A percentile compares a stretch with the other conserved stretches of the same genome.
Conservation (phyloP, 2,329 filamentous ascomycete species). For the Alternaria hordeiaustralica region DNA sequence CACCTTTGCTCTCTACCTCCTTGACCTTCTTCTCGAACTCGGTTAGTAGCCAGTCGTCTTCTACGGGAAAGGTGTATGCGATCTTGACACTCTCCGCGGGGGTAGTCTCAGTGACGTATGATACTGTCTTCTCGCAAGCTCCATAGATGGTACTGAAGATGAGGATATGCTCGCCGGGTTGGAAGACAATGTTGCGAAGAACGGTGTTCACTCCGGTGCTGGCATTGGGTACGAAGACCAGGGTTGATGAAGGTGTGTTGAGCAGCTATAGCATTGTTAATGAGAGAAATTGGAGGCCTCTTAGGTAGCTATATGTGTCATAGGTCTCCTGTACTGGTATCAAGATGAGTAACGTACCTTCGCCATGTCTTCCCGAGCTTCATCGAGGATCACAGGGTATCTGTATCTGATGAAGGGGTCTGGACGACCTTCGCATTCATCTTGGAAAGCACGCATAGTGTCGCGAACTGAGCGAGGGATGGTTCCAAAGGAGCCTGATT, state of each 20-base stretch:
- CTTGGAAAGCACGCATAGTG: conserved; percentile 69
- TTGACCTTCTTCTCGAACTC: conserved; percentile 67
- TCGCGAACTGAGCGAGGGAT: conserved; percentile 69
- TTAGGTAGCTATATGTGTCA: not conserved
- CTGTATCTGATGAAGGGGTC: conserved; percentile 79
- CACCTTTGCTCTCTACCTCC: conserved; percentile 61
- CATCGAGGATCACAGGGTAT: conserved; percentile 67
- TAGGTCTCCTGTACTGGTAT: no score
- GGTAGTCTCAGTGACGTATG: conserved; percentile 74
- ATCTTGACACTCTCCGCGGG: conserved; percentile 62
- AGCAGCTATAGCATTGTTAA: conserved; percentile 57
- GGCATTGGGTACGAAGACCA: conserved; percentile 83
- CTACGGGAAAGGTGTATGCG: conserved; percentile 69
- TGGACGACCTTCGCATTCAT: conserved; percentile 69
- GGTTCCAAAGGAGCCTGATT: conserved; percentile 76
- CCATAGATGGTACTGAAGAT: conserved; percentile 82
- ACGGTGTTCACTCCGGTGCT: conserved; percentile 80
- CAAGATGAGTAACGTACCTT: conserved; percentile 12
- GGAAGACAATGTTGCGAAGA: conserved; percentile 75
- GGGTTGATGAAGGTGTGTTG: conserved; percentile 67
- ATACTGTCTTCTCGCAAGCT: conserved; percentile 75
- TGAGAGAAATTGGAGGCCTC: not conserved
- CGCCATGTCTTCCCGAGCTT: conserved; percentile 66
- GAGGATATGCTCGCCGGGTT: conserved; percentile 75
- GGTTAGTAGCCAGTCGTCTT: conserved; percentile 69